These are phyloP conservation scores for Metschnikowia amazonensis DNA, from an alignment of 805 yeast species.

Conservation along the genomic window DNA sequence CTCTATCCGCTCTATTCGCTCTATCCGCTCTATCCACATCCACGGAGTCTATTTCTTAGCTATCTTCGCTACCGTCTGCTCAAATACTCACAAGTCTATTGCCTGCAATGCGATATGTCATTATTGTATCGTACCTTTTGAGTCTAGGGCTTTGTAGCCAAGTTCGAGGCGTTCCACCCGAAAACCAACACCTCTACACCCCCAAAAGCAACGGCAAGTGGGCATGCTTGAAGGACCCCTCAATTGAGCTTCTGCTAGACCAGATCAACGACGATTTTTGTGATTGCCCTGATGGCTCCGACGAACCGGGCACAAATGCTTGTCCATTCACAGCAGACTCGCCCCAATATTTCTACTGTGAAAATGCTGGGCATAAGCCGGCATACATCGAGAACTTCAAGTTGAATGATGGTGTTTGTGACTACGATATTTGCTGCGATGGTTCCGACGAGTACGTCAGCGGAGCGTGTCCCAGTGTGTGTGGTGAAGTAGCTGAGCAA, in stretches of 20 bases:
- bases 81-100: no score
- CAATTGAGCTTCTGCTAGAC: constrained; percentile 52
- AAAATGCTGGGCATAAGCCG: constrained; percentile 66
- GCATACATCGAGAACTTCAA: constrained; percentile 59
- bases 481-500: constrained; percentile 46
- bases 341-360: constrained; percentile 61
- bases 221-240: constrained; percentile 67
- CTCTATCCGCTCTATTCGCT: no score
- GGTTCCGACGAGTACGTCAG: constrained; percentile 77
- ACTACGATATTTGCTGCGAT: constrained; percentile 85
- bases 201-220: constrained; percentile 54
- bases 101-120: background rate
- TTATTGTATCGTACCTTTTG: background rate
- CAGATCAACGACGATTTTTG: constrained; percentile 87
- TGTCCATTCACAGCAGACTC: constrained; percentile 42
- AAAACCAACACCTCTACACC: constrained; percentile 41
- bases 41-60: no score
- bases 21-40: no score
- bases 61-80: no score
- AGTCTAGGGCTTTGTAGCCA: constrained; percentile 1
- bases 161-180: constrained; percentile 37
- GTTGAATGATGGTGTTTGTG: constrained; percentile 90
- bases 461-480: constrained; percentile 51
- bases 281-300: constrained; percentile 97
- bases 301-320: constrained; percentile 94